Percentiles rank a stretch among this genome's conserved stretches.
Evolutionary conservation across 257 asterid species (phyloP).

Genomic region (Plantago ovata): DNA sequence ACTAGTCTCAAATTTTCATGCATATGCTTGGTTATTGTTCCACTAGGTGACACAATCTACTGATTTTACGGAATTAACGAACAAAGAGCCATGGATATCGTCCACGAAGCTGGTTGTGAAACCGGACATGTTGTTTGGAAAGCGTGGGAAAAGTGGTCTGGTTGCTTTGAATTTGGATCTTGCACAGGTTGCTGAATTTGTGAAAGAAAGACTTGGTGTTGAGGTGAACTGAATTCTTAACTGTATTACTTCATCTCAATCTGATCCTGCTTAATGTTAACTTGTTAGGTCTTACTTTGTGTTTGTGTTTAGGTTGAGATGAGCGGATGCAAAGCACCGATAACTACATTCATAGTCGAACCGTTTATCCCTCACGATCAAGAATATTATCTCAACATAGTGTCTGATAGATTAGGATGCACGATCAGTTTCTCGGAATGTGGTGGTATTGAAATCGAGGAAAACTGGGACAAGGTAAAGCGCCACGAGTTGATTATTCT

Average conservation of each 20-base stretch:
- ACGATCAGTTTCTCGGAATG: slow-evolving; percentile 91
- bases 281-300: slow-evolving; percentile 25
- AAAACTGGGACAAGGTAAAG: slow-evolving; percentile 92
- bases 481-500: slow-evolving; percentile 9
- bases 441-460: slow-evolving; percentile 95
- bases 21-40: not conserved
- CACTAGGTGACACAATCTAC: slow-evolving; percentile 64
- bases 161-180: slow-evolving; percentile 79
- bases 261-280: slow-evolving; percentile 18
- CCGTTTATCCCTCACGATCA: slow-evolving; percentile 89
- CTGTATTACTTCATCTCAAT: not conserved
- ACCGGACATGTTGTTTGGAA: slow-evolving; percentile 93
- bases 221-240: slow-evolving; percentile 48
- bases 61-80: slow-evolving; percentile 70
- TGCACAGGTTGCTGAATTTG: slow-evolving; percentile 85
- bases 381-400: slow-evolving; percentile 75
- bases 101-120: slow-evolving; percentile 86
- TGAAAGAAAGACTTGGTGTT: slow-evolving; percentile 78
- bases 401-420: slow-evolving; percentile 86
- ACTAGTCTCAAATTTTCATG: too few relatives aligned
- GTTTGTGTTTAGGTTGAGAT: slow-evolving; percentile 66
- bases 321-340: slow-evolving; percentile 95
- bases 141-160: slow-evolving; percentile 94
- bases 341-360: slow-evolving; percentile 85
- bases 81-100: slow-evolving; percentile 84